Conservation (phyloP, 768 basidiomycete genomes). For the Tricholoma sp. region DNA sequence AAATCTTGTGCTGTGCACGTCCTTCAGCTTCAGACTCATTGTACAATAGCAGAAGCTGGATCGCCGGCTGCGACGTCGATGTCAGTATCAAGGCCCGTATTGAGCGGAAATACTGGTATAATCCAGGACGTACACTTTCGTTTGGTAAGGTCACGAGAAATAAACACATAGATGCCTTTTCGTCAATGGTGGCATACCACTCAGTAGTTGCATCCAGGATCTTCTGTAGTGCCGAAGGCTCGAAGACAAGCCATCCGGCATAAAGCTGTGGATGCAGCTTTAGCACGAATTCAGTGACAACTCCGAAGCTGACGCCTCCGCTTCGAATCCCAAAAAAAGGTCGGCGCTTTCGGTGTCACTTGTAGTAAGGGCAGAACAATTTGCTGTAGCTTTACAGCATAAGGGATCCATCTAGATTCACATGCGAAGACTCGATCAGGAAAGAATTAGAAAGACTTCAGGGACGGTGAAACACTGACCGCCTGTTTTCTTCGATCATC, state of each 20-base stretch:
- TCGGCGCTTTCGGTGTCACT: slow-evolving; percentile 34
- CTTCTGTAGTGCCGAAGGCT: slow-evolving; percentile 22
- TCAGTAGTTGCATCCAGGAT: slow-evolving; percentile 23
- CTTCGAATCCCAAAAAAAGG: slow-evolving; percentile 52
- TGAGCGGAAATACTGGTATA: slow-evolving; percentile 8
- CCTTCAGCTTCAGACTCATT: slow-evolving; percentile 50
- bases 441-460: too few species aligned
- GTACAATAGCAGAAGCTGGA: slow-evolving; percentile 35
- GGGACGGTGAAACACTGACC: too few species aligned
- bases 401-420: too few species aligned
- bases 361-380: slow-evolving; percentile 17
- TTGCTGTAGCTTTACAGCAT: slow-evolving; percentile 16
- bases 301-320: slow-evolving; percentile 50
- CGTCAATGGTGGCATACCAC: slow-evolving; percentile 32
- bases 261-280: slow-evolving; percentile 47
- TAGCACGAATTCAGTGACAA: slow-evolving; percentile 48
- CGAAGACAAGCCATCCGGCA: slow-evolving; percentile 33
- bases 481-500: too few species aligned
- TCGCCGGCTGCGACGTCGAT: slow-evolving; percentile 26
- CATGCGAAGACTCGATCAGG: too few species aligned
- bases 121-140: slow-evolving; percentile 34
- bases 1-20: slow-evolving; percentile 34
- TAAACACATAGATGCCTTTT: slow-evolving; percentile 35
- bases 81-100: background rate
- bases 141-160: slow-evolving; percentile 26